Evolutionary conservation across 2,329 filamentous ascomycete species (phyloP), one percentile per base, ranked within the genome.

Genomic region (Epichloe brachyelytri): DNA sequence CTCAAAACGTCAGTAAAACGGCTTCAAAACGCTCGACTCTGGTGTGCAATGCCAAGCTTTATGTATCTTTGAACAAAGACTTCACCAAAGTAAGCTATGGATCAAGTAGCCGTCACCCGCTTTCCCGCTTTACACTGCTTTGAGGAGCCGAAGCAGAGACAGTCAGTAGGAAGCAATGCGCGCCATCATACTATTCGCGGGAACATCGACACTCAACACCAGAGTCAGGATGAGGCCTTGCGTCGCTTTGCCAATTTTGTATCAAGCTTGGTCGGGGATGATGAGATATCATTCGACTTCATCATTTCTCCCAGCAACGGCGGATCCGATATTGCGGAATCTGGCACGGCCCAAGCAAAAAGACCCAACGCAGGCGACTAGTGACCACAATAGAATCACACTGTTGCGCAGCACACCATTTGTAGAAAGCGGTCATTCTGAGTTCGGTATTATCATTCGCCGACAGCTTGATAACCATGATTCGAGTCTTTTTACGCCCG

Each of bases 251-350:
- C 49, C 20, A 38, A 15, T 34, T 51, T 51, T 15, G 12, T 51
- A 22, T 17, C 34, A 5, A 37, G 34, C 17, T 41, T 51, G 11
- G 30, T 44, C 49, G 43, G 43, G 15, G 49, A 51, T n/a, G 49
- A 46, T 38, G 49, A 51, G 41, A 17, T 51, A 26, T 46, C 43
- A 11, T 51, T 51, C 30, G 49, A 51, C 30, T 46, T 46, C 40
- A 11, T 41, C 49, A 17, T 33, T 30, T 34, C 4, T 8, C 4
- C 15, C 17, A 17, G 7, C 33, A 4, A 46, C 5, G 10, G 6
- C n/a, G 22, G 14, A 12, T 20, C 26, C 10, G n/a, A 20, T 4
- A 22, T 19, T 20, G 19, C 40, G 4, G 40, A 43, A 20, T 11
- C 19, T 14, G 19, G n/a, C 6, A 20, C 19, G 5, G 11, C 19